These are phyloP conservation scores for Ceratocystis destructans DNA, from an alignment of 2,329 filamentous ascomycete species.

Conservation along the genomic window DNA sequence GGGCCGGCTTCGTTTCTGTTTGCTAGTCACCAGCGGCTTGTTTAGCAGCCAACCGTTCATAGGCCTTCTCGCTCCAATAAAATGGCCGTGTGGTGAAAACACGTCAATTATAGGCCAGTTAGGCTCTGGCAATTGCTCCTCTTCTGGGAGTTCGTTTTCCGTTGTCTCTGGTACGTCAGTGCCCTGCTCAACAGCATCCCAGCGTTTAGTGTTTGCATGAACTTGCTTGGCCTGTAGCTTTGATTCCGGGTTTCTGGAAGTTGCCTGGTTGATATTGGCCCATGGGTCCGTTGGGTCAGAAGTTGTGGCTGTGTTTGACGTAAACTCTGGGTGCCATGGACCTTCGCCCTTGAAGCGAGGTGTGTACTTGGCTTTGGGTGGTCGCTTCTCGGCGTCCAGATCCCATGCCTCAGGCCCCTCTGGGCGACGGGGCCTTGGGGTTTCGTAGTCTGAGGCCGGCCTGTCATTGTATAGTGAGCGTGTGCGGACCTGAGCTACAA, in stretches of 20 bases:
- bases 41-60: constrained; percentile 58
- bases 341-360: constrained; percentile 8
- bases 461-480: constrained; percentile 30
- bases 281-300: constrained; percentile 18
- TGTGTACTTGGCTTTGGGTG: constrained; percentile 17
- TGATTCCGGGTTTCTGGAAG: constrained; percentile 11
- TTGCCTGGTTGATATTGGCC: constrained; percentile 20
- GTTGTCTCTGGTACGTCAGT: neutral
- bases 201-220: constrained; percentile 16
- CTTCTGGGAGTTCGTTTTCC: neutral
- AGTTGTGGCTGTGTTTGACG: neutral
- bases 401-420: constrained; percentile 18
- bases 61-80: constrained; percentile 51
- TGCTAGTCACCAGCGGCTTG: constrained; percentile 36
- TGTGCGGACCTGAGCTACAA: constrained; percentile 66
- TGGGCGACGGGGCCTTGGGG: constrained; percentile 3
- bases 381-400: constrained; percentile 9
- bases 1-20: constrained; percentile 42
- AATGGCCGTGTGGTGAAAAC: constrained; percentile 72
- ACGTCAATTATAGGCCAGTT: constrained; percentile 64
- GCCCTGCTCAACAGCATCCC: constrained; percentile 19
- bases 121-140: constrained; percentile 10
- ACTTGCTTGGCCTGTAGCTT: constrained; percentile 14
- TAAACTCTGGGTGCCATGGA: constrained; percentile 13
- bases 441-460: constrained; percentile 22